These are phyloP conservation scores for Aspergillus sp. DNA, from an alignment of 2,329 filamentous ascomycete species.

Conservation along the genomic window DNA sequence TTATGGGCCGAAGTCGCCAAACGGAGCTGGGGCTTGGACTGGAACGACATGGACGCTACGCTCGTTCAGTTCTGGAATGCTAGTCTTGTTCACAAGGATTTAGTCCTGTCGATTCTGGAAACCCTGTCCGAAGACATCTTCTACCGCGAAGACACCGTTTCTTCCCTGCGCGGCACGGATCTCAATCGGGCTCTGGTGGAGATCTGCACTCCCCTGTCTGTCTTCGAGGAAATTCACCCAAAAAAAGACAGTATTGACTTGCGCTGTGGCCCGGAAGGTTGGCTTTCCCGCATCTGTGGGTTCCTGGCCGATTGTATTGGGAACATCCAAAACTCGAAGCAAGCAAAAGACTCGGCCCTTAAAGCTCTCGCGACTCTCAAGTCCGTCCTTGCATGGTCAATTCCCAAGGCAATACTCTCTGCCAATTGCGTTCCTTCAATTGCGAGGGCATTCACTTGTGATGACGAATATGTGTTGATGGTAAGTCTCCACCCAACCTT, in stretches of 20 bases:
- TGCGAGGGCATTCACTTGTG: constrained; percentile 68
- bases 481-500: constrained; percentile 47
- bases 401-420: constrained; percentile 75
- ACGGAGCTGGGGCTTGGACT: constrained; percentile 86
- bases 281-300: constrained; percentile 75
- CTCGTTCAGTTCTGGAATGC: constrained; percentile 76
- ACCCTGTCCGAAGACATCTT: constrained; percentile 93
- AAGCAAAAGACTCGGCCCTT: constrained; percentile 69
- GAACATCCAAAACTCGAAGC: constrained; percentile 64
- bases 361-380: constrained; percentile 77
- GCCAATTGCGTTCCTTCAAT: constrained; percentile 70
- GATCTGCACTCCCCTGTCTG: constrained; percentile 78
- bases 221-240: constrained; percentile 75
- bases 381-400: constrained; percentile 82
- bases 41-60: constrained; percentile 90
- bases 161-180: constrained; percentile 76
- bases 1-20: constrained; percentile 95
- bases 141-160: constrained; percentile 82
- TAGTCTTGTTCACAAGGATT: constrained; percentile 69
- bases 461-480: constrained; percentile 72
- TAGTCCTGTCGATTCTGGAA: constrained; percentile 86
- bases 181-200: constrained; percentile 90
- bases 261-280: constrained; percentile 79
- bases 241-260: constrained; percentile 71
- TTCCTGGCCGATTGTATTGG: constrained; percentile 74